Evolutionary conservation across 2,329 filamentous ascomycete genomes (phyloP), one percentile per base, ranked within the genome.

Genomic region (Westerdykella ornata): DNA sequence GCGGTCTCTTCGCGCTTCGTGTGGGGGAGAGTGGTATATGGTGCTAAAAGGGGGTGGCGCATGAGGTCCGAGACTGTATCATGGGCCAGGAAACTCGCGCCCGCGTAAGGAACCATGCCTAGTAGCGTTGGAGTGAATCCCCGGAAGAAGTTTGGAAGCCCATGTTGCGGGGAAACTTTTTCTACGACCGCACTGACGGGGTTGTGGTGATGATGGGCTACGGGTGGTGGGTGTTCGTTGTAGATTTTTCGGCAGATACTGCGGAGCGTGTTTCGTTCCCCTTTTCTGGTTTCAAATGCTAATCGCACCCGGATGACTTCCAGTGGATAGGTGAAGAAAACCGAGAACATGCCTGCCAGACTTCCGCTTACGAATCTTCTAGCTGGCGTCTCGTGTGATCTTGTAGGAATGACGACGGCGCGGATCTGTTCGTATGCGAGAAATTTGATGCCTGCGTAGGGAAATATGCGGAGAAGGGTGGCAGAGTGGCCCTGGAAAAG

Each of bases 361-460:
- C 82, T 81, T 35, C 87, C 87, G 44, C 81, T 83, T 17, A 85
- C 56, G 37, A 92, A 77, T 9, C 92, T 79, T 37, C 92, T 80
- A 19, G 84, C 65, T 1, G 84, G 77, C 0, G 90, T 97, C 64
- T 98, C 92, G 43, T 94, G 76, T 5, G 82, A 72, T 38, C 74
- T 78, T 29, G 69, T 72, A 1, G 77, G 78, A 46, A 98, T 97
- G 22, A 97, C 60, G 12, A 82, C 58, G 11, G 84, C 80, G 45
- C 92, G 85, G 50, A 96, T 87, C 67, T 98, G 92, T 66, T 98
- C 92, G 70, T 98, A 98, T 35, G 90, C 89, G 32, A 98, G 78
- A 60, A 98, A 98, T 62, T 98, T 98, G 68, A 97, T 95, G 35
- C 86, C 90, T 13, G 90, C 92, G 65, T 98, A 98, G 5, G 92